These are phyloP conservation scores for Ophiocordyceps camponoti-saundersi DNA, from an alignment of 2,329 filamentous ascomycete species.

Conservation along the genomic window DNA sequence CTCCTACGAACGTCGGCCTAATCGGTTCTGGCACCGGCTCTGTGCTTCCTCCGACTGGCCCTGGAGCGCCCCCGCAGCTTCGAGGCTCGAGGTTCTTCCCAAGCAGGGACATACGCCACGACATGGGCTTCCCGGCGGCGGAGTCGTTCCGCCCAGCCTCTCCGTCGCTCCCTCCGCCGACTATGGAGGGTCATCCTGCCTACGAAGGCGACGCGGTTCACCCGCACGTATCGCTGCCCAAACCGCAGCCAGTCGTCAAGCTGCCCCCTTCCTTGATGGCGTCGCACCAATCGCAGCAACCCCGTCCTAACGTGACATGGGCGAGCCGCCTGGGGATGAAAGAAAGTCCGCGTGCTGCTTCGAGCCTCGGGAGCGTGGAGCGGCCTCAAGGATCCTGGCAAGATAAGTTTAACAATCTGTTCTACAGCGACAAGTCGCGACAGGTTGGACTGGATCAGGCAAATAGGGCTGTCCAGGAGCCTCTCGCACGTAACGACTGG, in stretches of 20 bases:
- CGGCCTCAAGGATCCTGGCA: constrained; percentile 47
- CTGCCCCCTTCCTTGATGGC: constrained; percentile 42
- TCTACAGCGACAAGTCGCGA: constrained; percentile 51
- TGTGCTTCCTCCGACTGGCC: constrained; percentile 11
- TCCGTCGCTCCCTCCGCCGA: constrained; percentile 57
- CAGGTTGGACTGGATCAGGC: constrained; percentile 48
- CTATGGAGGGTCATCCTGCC: constrained; percentile 52
- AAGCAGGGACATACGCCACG: constrained; percentile 27
- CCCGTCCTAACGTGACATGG: constrained; percentile 16
- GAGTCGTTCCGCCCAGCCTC: constrained; percentile 32
- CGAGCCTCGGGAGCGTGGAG: constrained; percentile 12
- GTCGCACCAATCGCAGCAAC: constrained; percentile 8
- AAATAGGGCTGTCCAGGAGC: constrained; percentile 49
- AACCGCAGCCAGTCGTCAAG: constrained; percentile 59
- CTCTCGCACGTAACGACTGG: constrained; percentile 25
- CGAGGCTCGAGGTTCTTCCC: constrained; percentile 48
- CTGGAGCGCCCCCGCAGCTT: constrained; percentile 22
- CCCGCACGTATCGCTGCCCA: constrained; percentile 55
- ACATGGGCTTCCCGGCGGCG: constrained; percentile 16
- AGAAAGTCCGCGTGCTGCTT: constrained; percentile 10
- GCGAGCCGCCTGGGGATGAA: constrained; percentile 15
- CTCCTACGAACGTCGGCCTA: constrained; percentile 9
- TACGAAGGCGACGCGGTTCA: constrained; percentile 49
- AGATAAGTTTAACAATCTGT: constrained; percentile 63
- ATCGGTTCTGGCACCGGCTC: constrained; percentile 10